These are phyloP conservation scores for Alternaria metachromatica DNA, from an alignment of 2,329 filamentous ascomycete genomes.

Conservation along the genomic window DNA sequence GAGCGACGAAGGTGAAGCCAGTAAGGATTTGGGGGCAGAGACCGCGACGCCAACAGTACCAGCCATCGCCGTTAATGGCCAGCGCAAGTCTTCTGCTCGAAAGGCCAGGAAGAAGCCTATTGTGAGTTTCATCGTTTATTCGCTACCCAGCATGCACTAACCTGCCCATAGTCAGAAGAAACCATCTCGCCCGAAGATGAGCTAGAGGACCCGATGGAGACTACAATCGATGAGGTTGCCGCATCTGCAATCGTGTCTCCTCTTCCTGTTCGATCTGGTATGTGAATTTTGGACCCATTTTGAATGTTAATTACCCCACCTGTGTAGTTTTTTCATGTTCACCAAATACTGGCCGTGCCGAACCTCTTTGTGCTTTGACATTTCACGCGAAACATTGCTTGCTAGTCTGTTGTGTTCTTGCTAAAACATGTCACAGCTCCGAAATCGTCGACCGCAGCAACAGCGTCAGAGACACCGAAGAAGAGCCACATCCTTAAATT, in stretches of 20 bases:
- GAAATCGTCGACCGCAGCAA: conserved; percentile 9
- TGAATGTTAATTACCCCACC: neutral
- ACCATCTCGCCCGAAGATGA: conserved; percentile 41
- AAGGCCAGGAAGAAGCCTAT: conserved; percentile 40
- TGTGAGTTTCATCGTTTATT: conserved; percentile 24
- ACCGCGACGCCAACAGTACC: conserved; percentile 18
- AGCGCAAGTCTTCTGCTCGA: conserved; percentile 34
- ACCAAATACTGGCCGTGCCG: conserved; percentile 1
- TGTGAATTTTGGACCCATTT: conserved; percentile 15
- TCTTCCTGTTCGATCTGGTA: conserved; percentile 36
- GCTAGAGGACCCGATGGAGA: conserved; percentile 30
- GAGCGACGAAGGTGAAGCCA: conserved; percentile 30
- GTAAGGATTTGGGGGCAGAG: conserved; percentile 20
- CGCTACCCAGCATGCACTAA: conserved; percentile 5
- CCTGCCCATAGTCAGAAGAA: conserved; percentile 31
- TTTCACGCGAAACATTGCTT: neutral
- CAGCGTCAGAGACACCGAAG: conserved; percentile 24
- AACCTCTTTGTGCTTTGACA: conserved; percentile 1
- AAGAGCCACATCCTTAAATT: conserved; percentile 31
- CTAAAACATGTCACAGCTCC: conserved; percentile 18
- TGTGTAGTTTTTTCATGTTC: neutral
- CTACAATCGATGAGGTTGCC: conserved; percentile 20
- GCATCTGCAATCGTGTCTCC: conserved; percentile 23
- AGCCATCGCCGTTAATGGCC: conserved; percentile 23
- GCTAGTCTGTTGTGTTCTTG: neutral